phyloP scores from a whole-genome alignment of 1,284 basidiomycete genomes.

The Wallemia hederae region DNA sequence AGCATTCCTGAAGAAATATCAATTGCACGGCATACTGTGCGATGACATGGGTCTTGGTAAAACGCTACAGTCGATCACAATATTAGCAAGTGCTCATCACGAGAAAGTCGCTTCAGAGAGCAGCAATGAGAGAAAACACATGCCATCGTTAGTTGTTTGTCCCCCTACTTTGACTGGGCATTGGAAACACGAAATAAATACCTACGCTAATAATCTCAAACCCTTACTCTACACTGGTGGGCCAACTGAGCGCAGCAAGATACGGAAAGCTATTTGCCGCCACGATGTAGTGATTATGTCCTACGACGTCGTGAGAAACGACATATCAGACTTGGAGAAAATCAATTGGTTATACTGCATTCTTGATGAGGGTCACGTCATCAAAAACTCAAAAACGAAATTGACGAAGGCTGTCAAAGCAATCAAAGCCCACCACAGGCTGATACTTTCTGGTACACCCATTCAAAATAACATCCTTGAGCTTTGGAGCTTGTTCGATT shows the following conservation, averaged over 20 bases:
- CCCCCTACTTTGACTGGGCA: conserved; percentile 92
- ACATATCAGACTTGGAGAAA: conserved; percentile 45
- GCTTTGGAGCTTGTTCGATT: conserved; percentile 96
- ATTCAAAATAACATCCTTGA: conserved; percentile 99
- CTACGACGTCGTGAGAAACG: conserved; percentile 90
- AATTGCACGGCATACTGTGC: conserved; percentile 89
- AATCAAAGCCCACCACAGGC: conserved; percentile 63
- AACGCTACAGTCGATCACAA: conserved; percentile 92
- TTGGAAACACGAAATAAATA: conserved; percentile 92
- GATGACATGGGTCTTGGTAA: conserved; percentile 99
- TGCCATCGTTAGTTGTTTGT: conserved; percentile 85
- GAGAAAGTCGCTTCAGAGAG: conserved; percentile 48
- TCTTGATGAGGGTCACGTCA: conserved; percentile 92
- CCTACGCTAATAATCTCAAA: conserved; percentile 60
- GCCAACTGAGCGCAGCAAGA: conserved; percentile 46
- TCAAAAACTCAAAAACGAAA: conserved; percentile 96
- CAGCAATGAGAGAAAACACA: conserved; percentile 43
- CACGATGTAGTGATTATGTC: conserved; percentile 85
- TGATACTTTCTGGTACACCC: conserved; percentile 86
- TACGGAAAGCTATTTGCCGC: conserved; percentile 33
- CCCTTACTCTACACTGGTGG: conserved; percentile 76
- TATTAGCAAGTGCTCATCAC: conserved; percentile 72
- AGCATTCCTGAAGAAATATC: conserved; percentile 83
- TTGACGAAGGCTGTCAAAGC: conserved; percentile 85
- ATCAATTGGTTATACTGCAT: conserved; percentile 86